These are phyloP conservation scores for Chytridium lagenaria DNA, from an alignment of 371 early-diverging fungal species.

Conservation along the genomic window DNA sequence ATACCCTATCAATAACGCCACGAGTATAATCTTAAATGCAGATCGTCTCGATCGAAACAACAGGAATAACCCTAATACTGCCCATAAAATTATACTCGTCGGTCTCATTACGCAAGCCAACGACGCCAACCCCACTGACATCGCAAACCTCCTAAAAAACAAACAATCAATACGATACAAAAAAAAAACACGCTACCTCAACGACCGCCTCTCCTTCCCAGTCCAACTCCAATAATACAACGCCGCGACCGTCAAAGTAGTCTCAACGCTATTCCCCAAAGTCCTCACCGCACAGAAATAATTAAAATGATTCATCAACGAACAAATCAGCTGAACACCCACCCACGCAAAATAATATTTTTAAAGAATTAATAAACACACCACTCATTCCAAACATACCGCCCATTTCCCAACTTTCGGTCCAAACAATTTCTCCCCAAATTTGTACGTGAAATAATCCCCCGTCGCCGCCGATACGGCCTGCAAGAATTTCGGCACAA, in stretches of 20 bases:
- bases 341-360: no score
- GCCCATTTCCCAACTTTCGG: constrained; percentile 63
- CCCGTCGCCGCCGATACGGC: constrained; percentile 72
- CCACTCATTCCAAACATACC: constrained; percentile 61
- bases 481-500: constrained; percentile 76
- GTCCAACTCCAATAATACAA: constrained; percentile 76
- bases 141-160: constrained; percentile 38
- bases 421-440: constrained; percentile 68
- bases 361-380: no score
- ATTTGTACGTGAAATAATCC: constrained; percentile 75
- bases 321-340: constrained; percentile 71
- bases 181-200: neutral
- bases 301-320: constrained; percentile 82
- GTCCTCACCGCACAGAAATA: constrained; percentile 77
- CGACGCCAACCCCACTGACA: constrained; percentile 71
- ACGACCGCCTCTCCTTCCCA: neutral
- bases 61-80: constrained; percentile 63
- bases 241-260: constrained; percentile 66
- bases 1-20: constrained; percentile 23
- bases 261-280: constrained; percentile 76
- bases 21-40: neutral
- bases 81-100: constrained; percentile 84
- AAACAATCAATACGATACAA: neutral
- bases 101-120: constrained; percentile 83
- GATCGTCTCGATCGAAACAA: neutral